Evolutionary conservation across 352 stramenopile species (phyloP).

Genomic region (Globisporangium spiculum): DNA sequence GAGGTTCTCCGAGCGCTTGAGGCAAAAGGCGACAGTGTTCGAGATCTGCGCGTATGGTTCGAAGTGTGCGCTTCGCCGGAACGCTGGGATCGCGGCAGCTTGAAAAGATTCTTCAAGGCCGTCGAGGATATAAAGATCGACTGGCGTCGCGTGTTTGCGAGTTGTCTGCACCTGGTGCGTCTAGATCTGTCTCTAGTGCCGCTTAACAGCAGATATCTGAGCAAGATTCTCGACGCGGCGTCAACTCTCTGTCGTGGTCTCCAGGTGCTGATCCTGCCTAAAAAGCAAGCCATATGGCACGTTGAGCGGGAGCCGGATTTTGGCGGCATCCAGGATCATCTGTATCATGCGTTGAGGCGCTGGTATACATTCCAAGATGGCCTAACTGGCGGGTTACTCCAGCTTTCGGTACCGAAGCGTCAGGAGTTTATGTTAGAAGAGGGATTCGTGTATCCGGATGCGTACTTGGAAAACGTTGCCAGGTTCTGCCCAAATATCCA

Average conservation of each 20-base stretch:
- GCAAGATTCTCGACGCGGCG: conserved; percentile 9
- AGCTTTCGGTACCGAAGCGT: no score
- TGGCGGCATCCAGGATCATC: not conserved
- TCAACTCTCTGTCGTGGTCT: conserved; percentile 11
- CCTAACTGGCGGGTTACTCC: not conserved
- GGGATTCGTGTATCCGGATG: no score
- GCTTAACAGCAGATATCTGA: conserved; percentile 12
- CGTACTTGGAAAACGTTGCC: no score
- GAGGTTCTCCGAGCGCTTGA: not conserved
- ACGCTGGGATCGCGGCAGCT: not conserved
- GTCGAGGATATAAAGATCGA: conserved; percentile 4
- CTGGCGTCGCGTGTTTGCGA: conserved; percentile 19
- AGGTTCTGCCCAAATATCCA: no score
- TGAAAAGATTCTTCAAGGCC: not conserved
- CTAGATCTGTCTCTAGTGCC: conserved; percentile 19
- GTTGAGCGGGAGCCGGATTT: not conserved
- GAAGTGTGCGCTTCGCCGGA: no score
- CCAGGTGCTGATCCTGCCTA: conserved; percentile 18
- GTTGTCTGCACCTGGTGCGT: conserved; percentile 7
- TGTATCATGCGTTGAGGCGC: not conserved
- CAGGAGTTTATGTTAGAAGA: no score
- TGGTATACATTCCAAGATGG: not conserved
- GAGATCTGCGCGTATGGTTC: not conserved
- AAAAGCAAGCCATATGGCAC: conserved; percentile 4
- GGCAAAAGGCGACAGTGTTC: not conserved